Evolutionary conservation across 1,284 basidiomycete species (phyloP), one percentile per base, ranked within the genome.

Genomic region (Puccinia hordei): DNA sequence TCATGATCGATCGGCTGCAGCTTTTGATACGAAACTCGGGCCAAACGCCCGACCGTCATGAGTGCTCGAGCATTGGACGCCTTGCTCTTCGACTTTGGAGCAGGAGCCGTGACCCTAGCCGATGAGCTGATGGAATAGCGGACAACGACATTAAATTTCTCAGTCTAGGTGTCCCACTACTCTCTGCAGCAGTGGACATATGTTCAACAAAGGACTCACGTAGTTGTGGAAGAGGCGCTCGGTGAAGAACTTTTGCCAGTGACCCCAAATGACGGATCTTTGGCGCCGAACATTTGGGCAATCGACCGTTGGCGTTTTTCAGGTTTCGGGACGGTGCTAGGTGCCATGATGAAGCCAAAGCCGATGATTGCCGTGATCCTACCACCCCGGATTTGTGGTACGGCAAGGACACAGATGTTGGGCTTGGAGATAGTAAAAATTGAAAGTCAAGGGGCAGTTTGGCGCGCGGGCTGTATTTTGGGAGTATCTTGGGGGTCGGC

Each of bases 251-350:
- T 68, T 9, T 17, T 59, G n/a, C 8, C n/a, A 6, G 53, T n/a
- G 33, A 53, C 33, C 41, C 38, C 35, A n/a, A n/a, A 51, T n/a
- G 38, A 19, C 13, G 49, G 51, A 19, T 41, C 53, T 33, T 57
- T 73, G 24, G 51, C 38, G 17, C 77, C 77, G 35, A 80, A 80
- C 77, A 80, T 80, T 24, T 59, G 55, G 0, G 77, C 68, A 38
- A 80, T 80, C 27, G 77, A 80, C 19, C 77, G 66, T 46, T 80
- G 77, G 38, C 77, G 77, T 27, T 80, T 80, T 22, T 80, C 76
- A 41, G 66, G 49, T 38, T 71, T 78, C 13, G 74, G 41, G 30
- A 6, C 12, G 10, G 51, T 12, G n/a, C 51, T n/a, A 6, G 72
- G 55, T n/a, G 53, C 51, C 72, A 73, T 73, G 55, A 27, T 61